phyloP scores from a whole-genome alignment of 1,139 yeast genomes.

The Sugiyamaella pinicola region DNA sequence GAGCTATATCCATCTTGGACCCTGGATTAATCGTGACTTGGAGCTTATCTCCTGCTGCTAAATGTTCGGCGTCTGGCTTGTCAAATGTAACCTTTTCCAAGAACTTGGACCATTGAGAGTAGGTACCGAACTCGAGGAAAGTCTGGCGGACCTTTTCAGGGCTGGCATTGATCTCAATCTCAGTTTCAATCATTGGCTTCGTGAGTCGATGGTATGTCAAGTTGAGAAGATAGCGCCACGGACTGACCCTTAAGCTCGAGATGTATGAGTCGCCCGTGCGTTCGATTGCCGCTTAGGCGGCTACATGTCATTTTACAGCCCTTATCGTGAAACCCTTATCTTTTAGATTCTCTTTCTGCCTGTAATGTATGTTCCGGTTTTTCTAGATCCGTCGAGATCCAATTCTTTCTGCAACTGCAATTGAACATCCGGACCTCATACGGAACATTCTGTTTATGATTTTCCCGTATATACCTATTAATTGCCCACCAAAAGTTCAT shows the following conservation, averaged over 20 bases:
- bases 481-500: background rate
- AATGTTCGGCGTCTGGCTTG: background rate
- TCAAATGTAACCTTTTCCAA: slow-evolving; percentile 4
- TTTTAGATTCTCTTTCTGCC: too few species aligned
- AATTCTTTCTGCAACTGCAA: too few species aligned
- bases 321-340: too few species aligned
- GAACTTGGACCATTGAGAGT: slow-evolving; percentile 20
- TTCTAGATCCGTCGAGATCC: too few species aligned
- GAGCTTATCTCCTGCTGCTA: slow-evolving; percentile 7
- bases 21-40: slow-evolving; percentile 15
- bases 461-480: background rate
- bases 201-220: background rate
- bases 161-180: slow-evolving; percentile 19
- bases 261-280: too few species aligned
- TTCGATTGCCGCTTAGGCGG: too few species aligned
- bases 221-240: background rate
- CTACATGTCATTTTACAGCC: too few species aligned
- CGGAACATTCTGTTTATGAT: background rate
- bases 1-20: slow-evolving; percentile 13
- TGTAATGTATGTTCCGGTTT: too few species aligned
- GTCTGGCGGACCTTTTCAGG: slow-evolving; percentile 19
- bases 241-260: too few species aligned
- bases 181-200: slow-evolving; percentile 3
- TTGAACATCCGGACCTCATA: too few species aligned
- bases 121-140: slow-evolving; percentile 15